Conservation (phyloP, 73 alveolate genomes). For the Symbiodinium pilosum region DNA sequence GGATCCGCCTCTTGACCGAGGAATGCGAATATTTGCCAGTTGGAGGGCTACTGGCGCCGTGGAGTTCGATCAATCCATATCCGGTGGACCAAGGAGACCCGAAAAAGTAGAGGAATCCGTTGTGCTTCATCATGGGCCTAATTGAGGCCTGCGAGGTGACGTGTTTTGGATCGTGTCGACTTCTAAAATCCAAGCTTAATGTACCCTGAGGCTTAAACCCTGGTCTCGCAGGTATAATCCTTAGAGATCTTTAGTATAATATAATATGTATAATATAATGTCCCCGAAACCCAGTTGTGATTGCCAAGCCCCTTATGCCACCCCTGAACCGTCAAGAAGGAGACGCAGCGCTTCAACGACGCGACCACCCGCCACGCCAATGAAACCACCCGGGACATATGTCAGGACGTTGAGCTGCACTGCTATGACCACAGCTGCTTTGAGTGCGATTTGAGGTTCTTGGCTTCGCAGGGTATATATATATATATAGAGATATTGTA, state of each 20-base stretch:
- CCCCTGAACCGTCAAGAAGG: background rate
- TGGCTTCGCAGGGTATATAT: background rate
- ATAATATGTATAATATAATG: background rate
- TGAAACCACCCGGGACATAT: background rate
- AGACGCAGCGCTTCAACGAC: background rate
- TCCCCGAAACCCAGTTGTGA: background rate
- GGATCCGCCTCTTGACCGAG: background rate
- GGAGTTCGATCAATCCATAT: background rate
- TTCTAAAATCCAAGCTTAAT: background rate
- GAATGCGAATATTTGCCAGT: background rate
- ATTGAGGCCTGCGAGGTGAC: background rate
- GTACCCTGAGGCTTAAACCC: background rate
- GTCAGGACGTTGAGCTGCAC: background rate
- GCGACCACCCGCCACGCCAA: background rate
- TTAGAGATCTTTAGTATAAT: background rate
- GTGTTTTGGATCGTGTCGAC: background rate
- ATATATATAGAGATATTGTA: too few species aligned
- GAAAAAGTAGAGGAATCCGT: background rate
- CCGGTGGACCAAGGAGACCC: conserved; percentile 12
- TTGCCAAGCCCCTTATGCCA: background rate
- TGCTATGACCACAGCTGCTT: conserved; percentile 13
- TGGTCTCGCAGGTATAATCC: background rate
- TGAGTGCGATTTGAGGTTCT: background rate
- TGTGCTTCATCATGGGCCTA: background rate
- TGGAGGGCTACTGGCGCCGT: conserved; percentile 31